phyloP scores from a whole-genome alignment of 2,329 filamentous ascomycete genomes.

The Verticillium dahliae region DNA sequence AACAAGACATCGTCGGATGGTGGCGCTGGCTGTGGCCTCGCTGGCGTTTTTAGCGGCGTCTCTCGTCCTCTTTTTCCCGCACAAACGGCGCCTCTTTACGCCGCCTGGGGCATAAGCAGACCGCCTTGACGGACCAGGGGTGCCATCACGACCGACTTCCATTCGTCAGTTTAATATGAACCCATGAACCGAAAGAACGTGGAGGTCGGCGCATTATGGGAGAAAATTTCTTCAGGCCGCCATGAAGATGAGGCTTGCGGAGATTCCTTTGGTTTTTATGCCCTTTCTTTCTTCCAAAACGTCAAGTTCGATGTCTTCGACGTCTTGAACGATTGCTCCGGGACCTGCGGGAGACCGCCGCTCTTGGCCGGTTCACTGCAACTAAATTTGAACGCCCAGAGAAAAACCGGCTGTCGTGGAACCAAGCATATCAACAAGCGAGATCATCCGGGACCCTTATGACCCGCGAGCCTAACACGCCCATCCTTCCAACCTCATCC shows the following conservation, averaged over 20 bases:
- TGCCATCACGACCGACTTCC: neutral
- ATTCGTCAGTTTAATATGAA: neutral
- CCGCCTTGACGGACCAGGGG: neutral
- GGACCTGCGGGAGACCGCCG: neutral
- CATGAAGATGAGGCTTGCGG: neutral
- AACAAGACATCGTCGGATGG: neutral
- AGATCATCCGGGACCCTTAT: neutral
- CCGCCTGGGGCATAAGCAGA: neutral
- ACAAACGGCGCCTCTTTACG: neutral
- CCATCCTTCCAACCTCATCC: neutral
- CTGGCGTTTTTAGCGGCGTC: neutral
- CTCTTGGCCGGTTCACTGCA: neutral
- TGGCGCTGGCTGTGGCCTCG: neutral
- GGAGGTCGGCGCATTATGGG: neutral
- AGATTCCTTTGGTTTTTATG: neutral
- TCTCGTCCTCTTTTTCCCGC: neutral
- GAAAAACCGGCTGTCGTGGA: neutral
- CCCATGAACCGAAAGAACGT: neutral
- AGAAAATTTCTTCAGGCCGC: neutral
- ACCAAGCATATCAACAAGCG: neutral
- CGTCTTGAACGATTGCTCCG: neutral
- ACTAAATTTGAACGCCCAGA: neutral
- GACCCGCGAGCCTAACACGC: neutral
- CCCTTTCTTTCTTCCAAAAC: neutral
- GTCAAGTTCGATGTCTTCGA: neutral